phyloP scores from a whole-genome alignment of 768 basidiomycete species.

The Lactarius psammicola region DNA sequence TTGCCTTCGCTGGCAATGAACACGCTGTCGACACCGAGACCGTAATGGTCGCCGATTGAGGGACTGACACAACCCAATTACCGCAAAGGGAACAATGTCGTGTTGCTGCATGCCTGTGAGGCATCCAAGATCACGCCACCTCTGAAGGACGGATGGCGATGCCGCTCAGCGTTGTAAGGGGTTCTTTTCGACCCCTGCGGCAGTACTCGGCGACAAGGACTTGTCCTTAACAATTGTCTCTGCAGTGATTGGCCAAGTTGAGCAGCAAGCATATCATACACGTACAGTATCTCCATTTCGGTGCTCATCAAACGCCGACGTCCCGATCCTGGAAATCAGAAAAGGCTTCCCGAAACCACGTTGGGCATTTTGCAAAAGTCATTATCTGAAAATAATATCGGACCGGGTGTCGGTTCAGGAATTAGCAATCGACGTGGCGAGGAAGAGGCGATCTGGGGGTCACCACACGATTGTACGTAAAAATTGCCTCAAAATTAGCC shows the following conservation, averaged over 20 bases:
- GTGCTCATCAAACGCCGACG: constrained; percentile 37
- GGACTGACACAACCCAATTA: neutral
- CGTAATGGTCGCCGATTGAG: constrained; percentile 56
- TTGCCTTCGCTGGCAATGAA: constrained; percentile 43
- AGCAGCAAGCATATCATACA: neutral
- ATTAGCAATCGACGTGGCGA: constrained; percentile 2
- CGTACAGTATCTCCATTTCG: neutral
- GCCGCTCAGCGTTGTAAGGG: constrained; percentile 35
- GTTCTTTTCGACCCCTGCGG: constrained; percentile 44
- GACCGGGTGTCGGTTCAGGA: constrained; percentile 7
- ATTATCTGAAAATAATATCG: constrained; percentile 39
- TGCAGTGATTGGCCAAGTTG: constrained; percentile 25
- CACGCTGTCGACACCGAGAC: constrained; percentile 58
- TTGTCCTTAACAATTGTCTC: constrained; percentile 48
- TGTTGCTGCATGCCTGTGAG: constrained; percentile 44
- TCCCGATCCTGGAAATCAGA: constrained; percentile 46
- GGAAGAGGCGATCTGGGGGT: neutral
- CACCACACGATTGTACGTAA: constrained; percentile 50
- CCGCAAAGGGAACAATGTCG: neutral
- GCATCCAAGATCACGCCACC: constrained; percentile 48
- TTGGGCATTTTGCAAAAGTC: constrained; percentile 50
- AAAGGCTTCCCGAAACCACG: constrained; percentile 47
- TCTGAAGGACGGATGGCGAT: constrained; percentile 42
- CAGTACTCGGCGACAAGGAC: constrained; percentile 42
- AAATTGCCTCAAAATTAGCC: constrained; percentile 40